These are phyloP conservation scores for Allomyces javanicus DNA, from an alignment of 192 early-diverging fungal species.

Conservation along the genomic window DNA sequence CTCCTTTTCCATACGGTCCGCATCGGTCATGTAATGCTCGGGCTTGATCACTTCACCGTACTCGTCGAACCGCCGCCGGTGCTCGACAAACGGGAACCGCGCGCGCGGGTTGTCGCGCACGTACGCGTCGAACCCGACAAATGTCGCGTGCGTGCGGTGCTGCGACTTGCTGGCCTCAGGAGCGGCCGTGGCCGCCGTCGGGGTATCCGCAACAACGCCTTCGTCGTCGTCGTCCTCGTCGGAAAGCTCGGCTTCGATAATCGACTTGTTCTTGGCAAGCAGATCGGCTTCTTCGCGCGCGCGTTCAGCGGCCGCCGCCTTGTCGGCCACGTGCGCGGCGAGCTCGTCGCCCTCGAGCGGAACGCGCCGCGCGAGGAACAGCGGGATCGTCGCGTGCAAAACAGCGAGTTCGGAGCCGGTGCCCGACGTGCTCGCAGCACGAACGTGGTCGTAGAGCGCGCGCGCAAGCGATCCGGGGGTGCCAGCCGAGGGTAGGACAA, in stretches of 20 bases:
- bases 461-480: slow-evolving; percentile 35
- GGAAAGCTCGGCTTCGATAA: slow-evolving; percentile 30
- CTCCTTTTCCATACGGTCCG: slow-evolving; percentile 4
- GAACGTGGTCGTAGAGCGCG: background rate
- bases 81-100: slow-evolving; percentile 74
- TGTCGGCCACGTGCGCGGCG: slow-evolving; percentile 35
- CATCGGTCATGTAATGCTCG: slow-evolving; percentile 21
- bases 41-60: slow-evolving; percentile 71
- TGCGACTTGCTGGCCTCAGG: background rate
- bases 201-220: slow-evolving; percentile 26
- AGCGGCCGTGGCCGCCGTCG: background rate
- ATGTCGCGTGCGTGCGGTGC: background rate
- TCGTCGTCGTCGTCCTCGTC: slow-evolving; percentile 42
- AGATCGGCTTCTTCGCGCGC: slow-evolving; percentile 28
- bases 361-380: slow-evolving; percentile 36
- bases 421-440: background rate
- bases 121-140: slow-evolving; percentile 6
- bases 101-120: background rate
- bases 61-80: slow-evolving; percentile 69
- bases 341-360: slow-evolving; percentile 77
- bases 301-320: slow-evolving; percentile 49
- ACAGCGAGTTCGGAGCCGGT: background rate
- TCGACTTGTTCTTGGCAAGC: slow-evolving; percentile 36
- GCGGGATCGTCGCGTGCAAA: slow-evolving; percentile 3
- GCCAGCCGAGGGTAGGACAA: slow-evolving; percentile 63